These are phyloP conservation scores for Penicillium italicum DNA, from an alignment of 2,329 filamentous ascomycete species.

Conservation along the genomic window DNA sequence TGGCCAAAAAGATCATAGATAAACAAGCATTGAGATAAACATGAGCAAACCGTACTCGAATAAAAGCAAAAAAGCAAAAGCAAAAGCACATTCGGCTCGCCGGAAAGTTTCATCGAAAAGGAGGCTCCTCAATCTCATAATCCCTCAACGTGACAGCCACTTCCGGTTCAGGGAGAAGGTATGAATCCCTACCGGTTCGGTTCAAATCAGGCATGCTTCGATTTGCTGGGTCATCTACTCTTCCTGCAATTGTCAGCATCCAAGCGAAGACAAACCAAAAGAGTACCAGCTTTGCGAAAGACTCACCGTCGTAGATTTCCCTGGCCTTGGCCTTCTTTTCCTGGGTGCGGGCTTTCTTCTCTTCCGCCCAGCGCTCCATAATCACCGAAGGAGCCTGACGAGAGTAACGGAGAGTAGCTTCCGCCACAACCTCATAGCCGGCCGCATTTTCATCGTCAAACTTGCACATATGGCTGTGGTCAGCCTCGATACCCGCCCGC, in stretches of 20 bases:
- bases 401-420: slow-evolving; percentile 47
- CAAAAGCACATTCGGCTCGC: not conserved
- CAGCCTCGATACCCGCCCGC: slow-evolving; percentile 70
- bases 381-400: slow-evolving; percentile 55
- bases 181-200: slow-evolving; percentile 32
- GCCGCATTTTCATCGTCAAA: slow-evolving; percentile 62
- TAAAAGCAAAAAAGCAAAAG: not conserved
- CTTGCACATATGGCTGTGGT: slow-evolving; percentile 70
- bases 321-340: slow-evolving; percentile 37
- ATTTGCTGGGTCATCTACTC: slow-evolving; percentile 19
- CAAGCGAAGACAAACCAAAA: not conserved
- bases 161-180: slow-evolving; percentile 32
- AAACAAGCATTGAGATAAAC: not conserved
- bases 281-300: not conserved
- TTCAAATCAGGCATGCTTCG: slow-evolving; percentile 28
- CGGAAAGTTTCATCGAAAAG: slow-evolving; percentile 11
- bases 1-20: slow-evolving; percentile 9
- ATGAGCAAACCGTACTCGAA: not conserved
- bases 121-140: slow-evolving; percentile 41
- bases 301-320: slow-evolving; percentile 38
- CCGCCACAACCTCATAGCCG: slow-evolving; percentile 57
- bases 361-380: slow-evolving; percentile 57
- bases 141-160: slow-evolving; percentile 30
- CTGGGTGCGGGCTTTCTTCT: slow-evolving; percentile 45
- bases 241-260: slow-evolving; percentile 11